phyloP scores from a whole-genome alignment of 441 rosid species.

The Brassica balearica region DNA sequence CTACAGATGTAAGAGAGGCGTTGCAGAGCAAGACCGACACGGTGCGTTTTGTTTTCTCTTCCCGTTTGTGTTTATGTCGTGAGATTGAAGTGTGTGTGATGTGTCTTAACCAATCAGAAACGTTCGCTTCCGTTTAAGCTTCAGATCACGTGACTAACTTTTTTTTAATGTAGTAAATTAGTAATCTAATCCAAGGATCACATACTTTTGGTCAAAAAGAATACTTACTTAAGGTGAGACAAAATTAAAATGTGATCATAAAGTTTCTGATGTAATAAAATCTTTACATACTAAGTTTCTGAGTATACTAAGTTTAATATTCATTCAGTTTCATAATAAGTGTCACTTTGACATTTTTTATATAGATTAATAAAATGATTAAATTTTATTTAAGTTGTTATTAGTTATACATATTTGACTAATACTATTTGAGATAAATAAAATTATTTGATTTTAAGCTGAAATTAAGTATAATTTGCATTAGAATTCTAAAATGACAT shows the following conservation, averaged over 20 bases:
- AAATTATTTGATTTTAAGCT: no score
- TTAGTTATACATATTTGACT: no score
- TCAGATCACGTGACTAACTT: not conserved
- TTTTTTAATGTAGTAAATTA: not conserved
- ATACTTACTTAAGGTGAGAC: conserved; percentile 12
- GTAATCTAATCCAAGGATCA: not conserved
- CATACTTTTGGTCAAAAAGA: not conserved
- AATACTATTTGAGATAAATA: no score
- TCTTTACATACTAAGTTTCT: not conserved
- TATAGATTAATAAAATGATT: no score
- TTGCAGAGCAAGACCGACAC: conserved; percentile 39
- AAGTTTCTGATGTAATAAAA: not conserved
- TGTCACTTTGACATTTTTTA: no score
- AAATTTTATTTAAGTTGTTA: no score
- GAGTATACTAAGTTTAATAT: no score
- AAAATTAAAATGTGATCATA: conserved; percentile 5
- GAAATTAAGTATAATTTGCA: no score
- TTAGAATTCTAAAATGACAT: no score
- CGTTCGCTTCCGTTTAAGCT: conserved; percentile 8
- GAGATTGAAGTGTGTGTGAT: conserved; percentile 31
- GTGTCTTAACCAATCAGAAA: conserved; percentile 42
- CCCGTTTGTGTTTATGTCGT: conserved; percentile 34
- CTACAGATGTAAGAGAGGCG: conserved; percentile 16
- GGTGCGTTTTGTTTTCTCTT: conserved; percentile 40
- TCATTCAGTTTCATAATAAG: no score